These are phyloP conservation scores for Russula lepida DNA, from an alignment of 768 basidiomycete species.

Conservation along the genomic window DNA sequence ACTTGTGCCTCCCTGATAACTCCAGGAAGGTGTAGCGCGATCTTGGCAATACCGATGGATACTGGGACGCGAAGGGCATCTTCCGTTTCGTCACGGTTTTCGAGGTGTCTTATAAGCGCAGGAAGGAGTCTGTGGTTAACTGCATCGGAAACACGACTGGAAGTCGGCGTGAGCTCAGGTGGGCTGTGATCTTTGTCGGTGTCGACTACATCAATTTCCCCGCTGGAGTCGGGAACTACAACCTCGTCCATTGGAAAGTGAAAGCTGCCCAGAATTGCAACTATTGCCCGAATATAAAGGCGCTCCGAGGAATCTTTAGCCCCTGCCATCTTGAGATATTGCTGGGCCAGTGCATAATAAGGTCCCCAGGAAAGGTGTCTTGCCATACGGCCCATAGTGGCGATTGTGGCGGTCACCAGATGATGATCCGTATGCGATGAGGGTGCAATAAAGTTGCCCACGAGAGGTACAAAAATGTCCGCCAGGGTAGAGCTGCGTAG, in stretches of 20 bases:
- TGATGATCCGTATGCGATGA: constrained; percentile 67
- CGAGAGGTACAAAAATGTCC: constrained; percentile 81
- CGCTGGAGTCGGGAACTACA: constrained; percentile 29
- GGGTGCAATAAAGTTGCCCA: constrained; percentile 69
- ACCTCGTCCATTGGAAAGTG: constrained; percentile 76
- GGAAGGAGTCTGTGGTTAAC: constrained; percentile 75
- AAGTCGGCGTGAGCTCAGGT: constrained; percentile 17
- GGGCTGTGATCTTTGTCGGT: constrained; percentile 26
- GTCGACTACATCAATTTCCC: constrained; percentile 25
- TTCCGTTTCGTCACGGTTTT: constrained; percentile 74
- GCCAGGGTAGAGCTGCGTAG: constrained; percentile 62
- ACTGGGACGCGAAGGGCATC: constrained; percentile 84
- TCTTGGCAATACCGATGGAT: constrained; percentile 75
- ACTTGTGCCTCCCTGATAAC: constrained; percentile 58
- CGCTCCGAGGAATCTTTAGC: constrained; percentile 66
- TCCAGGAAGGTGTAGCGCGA: constrained; percentile 73
- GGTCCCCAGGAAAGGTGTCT: constrained; percentile 73
- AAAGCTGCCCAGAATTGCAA: constrained; percentile 82
- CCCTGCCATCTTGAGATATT: constrained; percentile 63
- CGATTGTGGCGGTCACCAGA: constrained; percentile 83
- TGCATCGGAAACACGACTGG: constrained; percentile 52
- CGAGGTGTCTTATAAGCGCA: constrained; percentile 66
- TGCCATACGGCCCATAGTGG: constrained; percentile 68
- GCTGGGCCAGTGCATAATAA: constrained; percentile 72
- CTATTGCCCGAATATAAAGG: constrained; percentile 75